A percentile compares a stretch with the other conserved stretches of the same genome.
Conservation (phyloP, 106 monocot genomes). For the Dendrobium officinale region DNA sequence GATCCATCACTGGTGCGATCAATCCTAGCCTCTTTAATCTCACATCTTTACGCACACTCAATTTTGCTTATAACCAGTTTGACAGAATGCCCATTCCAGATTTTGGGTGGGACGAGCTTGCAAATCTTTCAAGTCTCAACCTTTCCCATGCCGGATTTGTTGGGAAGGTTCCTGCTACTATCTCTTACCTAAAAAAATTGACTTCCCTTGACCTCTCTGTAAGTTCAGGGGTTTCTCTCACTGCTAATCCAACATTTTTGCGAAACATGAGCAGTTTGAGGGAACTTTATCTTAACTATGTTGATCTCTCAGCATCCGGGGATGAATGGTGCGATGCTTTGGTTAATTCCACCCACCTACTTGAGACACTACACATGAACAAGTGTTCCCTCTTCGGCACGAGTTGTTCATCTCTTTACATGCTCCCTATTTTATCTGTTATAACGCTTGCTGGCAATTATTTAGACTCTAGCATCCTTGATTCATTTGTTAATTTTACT, state of each 20-base stretch:
- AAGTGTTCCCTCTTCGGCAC: too few relatives aligned
- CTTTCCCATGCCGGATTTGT: conserved; percentile 35
- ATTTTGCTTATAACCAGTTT: not conserved
- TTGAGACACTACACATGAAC: conserved; percentile 30
- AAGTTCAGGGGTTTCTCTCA: not conserved
- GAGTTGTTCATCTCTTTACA: too few relatives aligned
- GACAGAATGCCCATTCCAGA: not conserved
- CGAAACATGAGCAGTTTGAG: conserved; percentile 1
- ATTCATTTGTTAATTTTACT: conserved; percentile 24
- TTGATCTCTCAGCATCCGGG: too few relatives aligned
- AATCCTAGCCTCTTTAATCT: too few relatives aligned
- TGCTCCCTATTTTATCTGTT: too few relatives aligned
- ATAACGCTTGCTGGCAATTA: rapidly evolving
- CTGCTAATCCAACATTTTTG: conserved; percentile 2
- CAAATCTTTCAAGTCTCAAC: conserved; percentile 26
- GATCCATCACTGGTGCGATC: conserved; percentile 15
- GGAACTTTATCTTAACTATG: not conserved
- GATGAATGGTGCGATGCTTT: too few relatives aligned
- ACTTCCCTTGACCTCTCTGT: too few relatives aligned
- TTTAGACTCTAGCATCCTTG: too few relatives aligned
- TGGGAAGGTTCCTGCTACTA: conserved; percentile 26
- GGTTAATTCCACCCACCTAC: conserved; percentile 14
- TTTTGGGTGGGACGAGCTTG: not conserved
- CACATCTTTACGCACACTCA: not conserved
- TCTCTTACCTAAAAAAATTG: not conserved